A percentile compares a stretch with the other conserved stretches of the same genome.
phyloP scores from a whole-genome alignment of 495 filamentous ascomycete genomes.

The Arthonia radiata region DNA sequence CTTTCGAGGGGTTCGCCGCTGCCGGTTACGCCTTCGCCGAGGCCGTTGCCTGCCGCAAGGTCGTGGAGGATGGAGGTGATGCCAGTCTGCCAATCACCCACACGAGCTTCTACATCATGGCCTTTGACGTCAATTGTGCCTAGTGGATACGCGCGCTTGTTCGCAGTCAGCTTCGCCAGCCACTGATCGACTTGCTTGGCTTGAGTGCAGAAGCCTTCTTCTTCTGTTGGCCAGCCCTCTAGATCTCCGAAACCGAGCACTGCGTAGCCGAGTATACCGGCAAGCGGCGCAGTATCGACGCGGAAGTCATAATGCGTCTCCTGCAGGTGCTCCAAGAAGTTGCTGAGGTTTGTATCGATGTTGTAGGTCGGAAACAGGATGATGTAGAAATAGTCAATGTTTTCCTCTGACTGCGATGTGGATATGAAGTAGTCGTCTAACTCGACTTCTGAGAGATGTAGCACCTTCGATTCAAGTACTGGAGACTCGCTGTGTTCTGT shows the following conservation, averaged over 20 bases:
- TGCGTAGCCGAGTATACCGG: constrained; percentile 53
- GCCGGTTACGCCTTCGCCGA: constrained; percentile 58
- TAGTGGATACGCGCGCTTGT: constrained; percentile 58
- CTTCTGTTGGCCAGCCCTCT: constrained; percentile 73
- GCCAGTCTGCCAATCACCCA: constrained; percentile 56
- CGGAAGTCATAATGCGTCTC: constrained; percentile 93
- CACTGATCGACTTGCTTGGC: constrained; percentile 75
- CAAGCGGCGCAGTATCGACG: constrained; percentile 69
- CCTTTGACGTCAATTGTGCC: constrained; percentile 70
- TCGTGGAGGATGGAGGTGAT: constrained; percentile 47
- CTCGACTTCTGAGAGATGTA: constrained; percentile 64
- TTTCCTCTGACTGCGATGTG: constrained; percentile 15
- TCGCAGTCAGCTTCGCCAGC: constrained; percentile 75
- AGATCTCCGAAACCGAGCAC: constrained; percentile 87
- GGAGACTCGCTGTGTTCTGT: too few relatives aligned
- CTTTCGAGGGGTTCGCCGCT: constrained; percentile 68
- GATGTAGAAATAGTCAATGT: constrained; percentile 48
- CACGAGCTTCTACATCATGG: constrained; percentile 31
- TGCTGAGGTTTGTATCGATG: constrained; percentile 67
- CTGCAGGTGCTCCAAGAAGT: constrained; percentile 54
- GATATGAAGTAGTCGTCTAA: constrained; percentile 77
- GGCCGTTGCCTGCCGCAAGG: constrained; percentile 29
- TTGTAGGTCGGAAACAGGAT: constrained; percentile 72
- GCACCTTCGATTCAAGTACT: constrained; percentile 32
- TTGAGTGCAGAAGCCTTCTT: constrained; percentile 78